Evolutionary conservation across 2,329 filamentous ascomycete genomes (phyloP).

Genomic region (Monosporascus sp.): DNA sequence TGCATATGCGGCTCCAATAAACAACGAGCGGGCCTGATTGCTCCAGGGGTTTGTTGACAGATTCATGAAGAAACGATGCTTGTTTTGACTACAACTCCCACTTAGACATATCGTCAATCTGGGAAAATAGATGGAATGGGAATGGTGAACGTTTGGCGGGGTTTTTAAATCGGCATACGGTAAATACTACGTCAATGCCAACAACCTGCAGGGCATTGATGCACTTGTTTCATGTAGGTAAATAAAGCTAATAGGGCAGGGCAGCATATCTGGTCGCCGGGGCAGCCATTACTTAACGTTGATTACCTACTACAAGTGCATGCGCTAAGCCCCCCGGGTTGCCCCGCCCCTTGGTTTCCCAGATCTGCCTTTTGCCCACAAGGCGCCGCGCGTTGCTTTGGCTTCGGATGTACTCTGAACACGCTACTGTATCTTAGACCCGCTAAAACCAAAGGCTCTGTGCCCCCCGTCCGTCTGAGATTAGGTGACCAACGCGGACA

Average conservation of each 20-base stretch:
- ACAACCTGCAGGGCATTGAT: neutral
- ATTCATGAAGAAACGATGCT: neutral
- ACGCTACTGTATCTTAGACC: no score
- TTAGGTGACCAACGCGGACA: no score
- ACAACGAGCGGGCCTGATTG: neutral
- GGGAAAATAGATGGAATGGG: neutral
- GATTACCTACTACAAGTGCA: no score
- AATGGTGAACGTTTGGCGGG: neutral
- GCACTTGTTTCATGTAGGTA: neutral
- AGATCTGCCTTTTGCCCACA: no score
- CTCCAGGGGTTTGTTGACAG: neutral
- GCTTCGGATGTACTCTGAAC: no score
- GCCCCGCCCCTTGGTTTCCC: no score
- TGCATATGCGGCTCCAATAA: no score
- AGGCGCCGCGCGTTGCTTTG: no score
- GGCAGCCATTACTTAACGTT: no score
- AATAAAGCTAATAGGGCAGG: neutral
- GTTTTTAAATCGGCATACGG: neutral
- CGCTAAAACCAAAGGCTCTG: no score
- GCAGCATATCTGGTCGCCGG: neutral
- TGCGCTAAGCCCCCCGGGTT: no score
- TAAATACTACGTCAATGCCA: constrained; percentile 1
- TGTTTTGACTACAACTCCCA: neutral
- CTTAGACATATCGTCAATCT: neutral
- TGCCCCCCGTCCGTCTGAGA: no score